Evolutionary conservation across 169 alveolate genomes (phyloP).

Genomic region (Plasmodium gallinaceum): DNA sequence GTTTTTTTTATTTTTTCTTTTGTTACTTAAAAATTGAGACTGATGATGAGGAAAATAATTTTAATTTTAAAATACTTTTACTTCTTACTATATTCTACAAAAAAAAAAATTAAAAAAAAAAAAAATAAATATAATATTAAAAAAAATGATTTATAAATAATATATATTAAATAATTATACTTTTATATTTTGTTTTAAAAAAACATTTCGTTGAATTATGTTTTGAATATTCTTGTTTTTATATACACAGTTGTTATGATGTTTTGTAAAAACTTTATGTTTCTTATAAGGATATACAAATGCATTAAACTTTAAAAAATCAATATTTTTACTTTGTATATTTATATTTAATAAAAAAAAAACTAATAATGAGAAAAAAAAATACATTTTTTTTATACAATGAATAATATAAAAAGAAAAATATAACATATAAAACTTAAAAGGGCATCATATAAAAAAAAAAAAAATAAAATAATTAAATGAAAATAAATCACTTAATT

Average conservation of each 20-base stretch:
- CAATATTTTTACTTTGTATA: conserved; percentile 12
- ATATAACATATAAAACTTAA: neutral
- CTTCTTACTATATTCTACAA: conserved; percentile 8
- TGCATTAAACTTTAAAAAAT: conserved; percentile 33
- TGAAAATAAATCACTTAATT: too few relatives aligned
- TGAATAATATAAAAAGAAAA: neutral
- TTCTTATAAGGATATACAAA: neutral
- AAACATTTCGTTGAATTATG: conserved; percentile 1
- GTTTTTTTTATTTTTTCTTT: neutral
- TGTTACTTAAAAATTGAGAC: neutral
- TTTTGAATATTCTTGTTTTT: conserved; percentile 31
- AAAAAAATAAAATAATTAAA: too few relatives aligned
- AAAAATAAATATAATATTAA: neutral
- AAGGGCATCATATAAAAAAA: too few relatives aligned
- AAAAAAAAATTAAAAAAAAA: neutral
- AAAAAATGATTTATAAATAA: neutral
- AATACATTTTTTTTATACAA: conserved; percentile 21
- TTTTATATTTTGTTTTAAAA: conserved; percentile 8
- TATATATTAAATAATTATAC: neutral
- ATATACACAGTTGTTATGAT: neutral
- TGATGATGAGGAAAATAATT: neutral
- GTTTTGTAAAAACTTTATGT: neutral
- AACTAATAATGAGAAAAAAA: neutral
- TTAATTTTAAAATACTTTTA: neutral
- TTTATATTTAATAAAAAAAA: conserved; percentile 5